phyloP scores from a whole-genome alignment of 176 grass and related monocot genomes.

The Melocanna baccifera region DNA sequence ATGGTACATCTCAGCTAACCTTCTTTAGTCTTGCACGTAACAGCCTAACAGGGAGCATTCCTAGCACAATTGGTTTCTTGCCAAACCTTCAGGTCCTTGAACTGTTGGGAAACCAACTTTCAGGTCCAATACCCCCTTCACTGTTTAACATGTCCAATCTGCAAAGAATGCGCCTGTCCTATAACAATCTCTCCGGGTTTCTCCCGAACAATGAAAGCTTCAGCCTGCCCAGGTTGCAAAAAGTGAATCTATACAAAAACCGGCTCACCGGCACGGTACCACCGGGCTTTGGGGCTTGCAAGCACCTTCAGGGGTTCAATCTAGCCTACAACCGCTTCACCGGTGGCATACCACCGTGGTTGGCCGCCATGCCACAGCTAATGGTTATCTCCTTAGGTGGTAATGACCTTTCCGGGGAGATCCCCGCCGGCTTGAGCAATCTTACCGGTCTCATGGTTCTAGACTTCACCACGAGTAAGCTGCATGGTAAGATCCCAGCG shows the following conservation, averaged over 20 bases:
- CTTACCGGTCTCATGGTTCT: conserved; percentile 13
- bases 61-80: not conserved
- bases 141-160: conserved; percentile 35
- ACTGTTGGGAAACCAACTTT: conserved; percentile 13
- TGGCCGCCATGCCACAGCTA: conserved; percentile 2
- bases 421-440: conserved; percentile 9
- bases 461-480: conserved; percentile 22
- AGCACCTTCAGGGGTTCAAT: not conserved
- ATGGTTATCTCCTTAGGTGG: not conserved
- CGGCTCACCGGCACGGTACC: not conserved
- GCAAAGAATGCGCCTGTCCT: not conserved
- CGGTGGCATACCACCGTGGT: conserved; percentile 19
- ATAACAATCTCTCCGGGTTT: conserved; percentile 11
- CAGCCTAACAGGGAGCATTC: conserved; percentile 16
- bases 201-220: conserved; percentile 22
- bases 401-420: conserved; percentile 32
- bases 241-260: not conserved
- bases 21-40: conserved; percentile 8
- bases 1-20: not conserved
- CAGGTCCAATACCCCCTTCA: conserved; percentile 1
- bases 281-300: not conserved
- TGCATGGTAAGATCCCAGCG: conserved; percentile 30
- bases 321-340: conserved; percentile 34
- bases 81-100: not conserved
- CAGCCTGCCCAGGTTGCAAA: conserved; percentile 23